A percentile compares a stretch with the other conserved stretches of the same genome.
These are phyloP conservation scores for Penicillium subrubescens DNA, from an alignment of 495 filamentous ascomycete genomes.

Conservation along the genomic window DNA sequence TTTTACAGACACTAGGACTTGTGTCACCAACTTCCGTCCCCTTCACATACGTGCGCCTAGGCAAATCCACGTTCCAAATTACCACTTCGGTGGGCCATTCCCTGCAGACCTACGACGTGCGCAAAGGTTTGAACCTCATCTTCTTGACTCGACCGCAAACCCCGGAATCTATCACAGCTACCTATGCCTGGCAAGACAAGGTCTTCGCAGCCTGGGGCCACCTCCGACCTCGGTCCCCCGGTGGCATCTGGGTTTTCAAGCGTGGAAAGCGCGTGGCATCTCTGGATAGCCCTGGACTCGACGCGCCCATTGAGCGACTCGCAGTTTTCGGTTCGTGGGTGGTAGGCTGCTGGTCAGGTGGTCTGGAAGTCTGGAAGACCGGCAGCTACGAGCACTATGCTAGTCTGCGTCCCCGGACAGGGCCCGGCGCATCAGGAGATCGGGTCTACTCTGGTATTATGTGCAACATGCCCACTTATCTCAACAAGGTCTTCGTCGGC, in stretches of 20 bases:
- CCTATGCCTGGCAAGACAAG: constrained; percentile 82
- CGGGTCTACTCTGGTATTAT: constrained; percentile 70
- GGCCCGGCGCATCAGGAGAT: constrained; percentile 43
- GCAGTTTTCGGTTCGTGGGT: constrained; percentile 90
- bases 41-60: constrained; percentile 83
- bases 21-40: constrained; percentile 89
- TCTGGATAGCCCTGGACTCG: constrained; percentile 64
- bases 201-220: constrained; percentile 86
- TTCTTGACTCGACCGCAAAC: constrained; percentile 92
- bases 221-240: constrained; percentile 40
- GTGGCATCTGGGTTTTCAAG: constrained; percentile 92
- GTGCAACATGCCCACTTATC: constrained; percentile 83
- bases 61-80: constrained; percentile 94
- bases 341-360: constrained; percentile 72
- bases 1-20: constrained; percentile 77
- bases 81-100: constrained; percentile 89
- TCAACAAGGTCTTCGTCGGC: constrained; percentile 94
- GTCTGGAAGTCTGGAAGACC: constrained; percentile 87
- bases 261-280: constrained; percentile 84
- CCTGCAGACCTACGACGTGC: constrained; percentile 93
- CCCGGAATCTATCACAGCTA: constrained; percentile 81
- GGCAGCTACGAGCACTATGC: constrained; percentile 87
- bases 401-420: constrained; percentile 59
- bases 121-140: constrained; percentile 82
- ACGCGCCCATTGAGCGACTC: constrained; percentile 74